These are phyloP conservation scores for Penicillium sp. DNA, from an alignment of 2,329 filamentous ascomycete species.

Conservation along the genomic window DNA sequence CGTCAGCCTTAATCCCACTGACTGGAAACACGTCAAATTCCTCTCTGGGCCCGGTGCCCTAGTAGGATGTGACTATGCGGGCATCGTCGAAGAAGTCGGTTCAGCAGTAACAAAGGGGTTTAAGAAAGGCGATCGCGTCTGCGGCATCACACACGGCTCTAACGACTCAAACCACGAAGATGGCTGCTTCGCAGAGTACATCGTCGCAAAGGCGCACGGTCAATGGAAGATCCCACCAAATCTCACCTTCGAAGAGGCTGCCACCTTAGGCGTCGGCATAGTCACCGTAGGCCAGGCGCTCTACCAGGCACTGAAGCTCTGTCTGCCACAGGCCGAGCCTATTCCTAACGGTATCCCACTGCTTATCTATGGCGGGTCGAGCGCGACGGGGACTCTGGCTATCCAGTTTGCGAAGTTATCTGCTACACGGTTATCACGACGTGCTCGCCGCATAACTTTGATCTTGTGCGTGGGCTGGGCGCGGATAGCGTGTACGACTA, in stretches of 20 bases:
- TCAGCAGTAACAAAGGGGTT: slow-evolving; percentile 37
- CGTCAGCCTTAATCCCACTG: slow-evolving; percentile 60
- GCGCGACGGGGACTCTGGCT: slow-evolving; percentile 40
- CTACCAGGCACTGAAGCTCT: slow-evolving; percentile 38
- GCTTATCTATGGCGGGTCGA: slow-evolving; percentile 46
- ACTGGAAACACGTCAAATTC: slow-evolving; percentile 57
- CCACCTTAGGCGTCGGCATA: slow-evolving; percentile 57
- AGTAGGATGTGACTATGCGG: slow-evolving; percentile 59
- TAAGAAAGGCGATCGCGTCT: slow-evolving; percentile 57
- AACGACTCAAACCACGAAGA: slow-evolving; percentile 47
- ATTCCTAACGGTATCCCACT: slow-evolving; percentile 10
- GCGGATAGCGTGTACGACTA: slow-evolving; percentile 42
- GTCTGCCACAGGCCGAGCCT: slow-evolving; percentile 26
- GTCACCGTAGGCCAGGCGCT: slow-evolving; percentile 55
- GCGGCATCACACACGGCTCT: slow-evolving; percentile 55
- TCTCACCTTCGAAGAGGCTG: slow-evolving; percentile 57
- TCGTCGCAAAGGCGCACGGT: slow-evolving; percentile 57
- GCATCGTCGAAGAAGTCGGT: slow-evolving; percentile 58
- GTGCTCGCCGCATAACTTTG: slow-evolving; percentile 39
- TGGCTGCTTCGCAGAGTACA: slow-evolving; percentile 60
- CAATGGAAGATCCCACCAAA: too few relatives aligned
- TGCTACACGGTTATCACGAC: slow-evolving; percentile 36
- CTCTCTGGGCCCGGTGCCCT: slow-evolving; percentile 42
- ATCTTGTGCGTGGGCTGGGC: slow-evolving; percentile 35
- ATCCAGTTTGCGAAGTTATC: slow-evolving; percentile 47